Evolutionary conservation across 306 rosid species (phyloP), one percentile per base, ranked within the genome.

Genomic region (Notholithocarpus densiflorus): DNA sequence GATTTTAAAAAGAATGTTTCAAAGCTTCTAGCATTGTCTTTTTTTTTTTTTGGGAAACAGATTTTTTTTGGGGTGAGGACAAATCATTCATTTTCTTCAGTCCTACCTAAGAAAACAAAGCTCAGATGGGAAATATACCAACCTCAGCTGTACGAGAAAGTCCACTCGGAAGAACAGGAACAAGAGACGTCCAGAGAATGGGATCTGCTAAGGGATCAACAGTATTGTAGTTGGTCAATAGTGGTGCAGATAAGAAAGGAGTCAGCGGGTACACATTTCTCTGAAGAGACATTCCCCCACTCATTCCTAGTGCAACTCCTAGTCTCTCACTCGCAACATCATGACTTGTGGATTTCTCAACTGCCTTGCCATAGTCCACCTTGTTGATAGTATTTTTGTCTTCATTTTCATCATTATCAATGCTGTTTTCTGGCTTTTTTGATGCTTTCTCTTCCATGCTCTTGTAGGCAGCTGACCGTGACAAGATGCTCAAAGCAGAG

Each of bases 391-490:
- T 80, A 79, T 88, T 93, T 79, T 93, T 96, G 88, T 90, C 93
- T 84, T 90, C 93, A 51, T 90, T 96, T 88, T 93, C 98, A 79
- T 89, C 88, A 78, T 90, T 88, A 31, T 91, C 98, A 37, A 75
- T 75, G 73, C 79, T 73, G 81, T 57, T 89, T 82, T 91, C 99
- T 78, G 88, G 87, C 68, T 71, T 86, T 73, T 80, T 89, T 69
- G 89, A 86, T 61, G 92, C 98, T 73, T 90, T 96, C 93, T 93
- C 96, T 86, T 91, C 92, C 86, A 90, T 85, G 81, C 86, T 89
- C 89, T 93, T 93, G 86, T 90, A 95, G 70, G 99, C 99, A 60
- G 97, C 88, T 57, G 99, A 96, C 27, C 90, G 89, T 1, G 96
- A 93, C 84, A 96, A 86, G 79, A 93, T 90, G 86, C 90, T 96